These are phyloP conservation scores for Cyclotella cryptica DNA, from an alignment of 108 stramenopile genomes.

Conservation along the genomic window DNA sequence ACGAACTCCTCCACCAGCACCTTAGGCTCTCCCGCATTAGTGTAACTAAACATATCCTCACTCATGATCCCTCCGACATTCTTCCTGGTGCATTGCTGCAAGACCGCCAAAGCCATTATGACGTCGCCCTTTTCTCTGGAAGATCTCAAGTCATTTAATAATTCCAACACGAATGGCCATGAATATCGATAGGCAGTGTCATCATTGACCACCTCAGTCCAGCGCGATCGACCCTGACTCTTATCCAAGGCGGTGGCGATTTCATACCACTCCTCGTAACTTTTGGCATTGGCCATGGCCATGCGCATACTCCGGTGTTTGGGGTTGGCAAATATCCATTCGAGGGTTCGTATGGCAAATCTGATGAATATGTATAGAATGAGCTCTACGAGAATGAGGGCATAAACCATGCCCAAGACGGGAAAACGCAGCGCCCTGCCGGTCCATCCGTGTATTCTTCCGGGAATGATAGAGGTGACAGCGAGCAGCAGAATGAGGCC, in stretches of 20 bases:
- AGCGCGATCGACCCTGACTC: constrained; percentile 75
- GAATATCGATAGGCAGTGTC: constrained; percentile 76
- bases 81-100: constrained; percentile 90
- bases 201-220: constrained; percentile 64
- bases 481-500: constrained; percentile 61
- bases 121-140: constrained; percentile 65
- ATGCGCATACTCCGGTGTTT: constrained; percentile 72
- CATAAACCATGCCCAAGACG: constrained; percentile 73
- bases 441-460: constrained; percentile 69
- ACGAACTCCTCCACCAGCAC: constrained; percentile 78
- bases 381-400: constrained; percentile 75
- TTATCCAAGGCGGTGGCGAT: constrained; percentile 71
- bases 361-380: constrained; percentile 75
- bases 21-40: constrained; percentile 89
- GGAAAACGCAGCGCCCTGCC: constrained; percentile 84
- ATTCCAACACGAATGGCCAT: constrained; percentile 81
- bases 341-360: constrained; percentile 66
- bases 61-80: constrained; percentile 94
- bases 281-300: constrained; percentile 59
- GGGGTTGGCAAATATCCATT: constrained; percentile 70
- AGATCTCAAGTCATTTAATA: constrained; percentile 67
- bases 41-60: constrained; percentile 80
- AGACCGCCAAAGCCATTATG: constrained; percentile 70
- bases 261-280: constrained; percentile 81
- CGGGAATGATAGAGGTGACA: constrained; percentile 72